Percentiles rank a stretch among this genome's conserved stretches.
Conservation (phyloP, 2,329 filamentous ascomycete genomes). For the Venturia carpophila region DNA sequence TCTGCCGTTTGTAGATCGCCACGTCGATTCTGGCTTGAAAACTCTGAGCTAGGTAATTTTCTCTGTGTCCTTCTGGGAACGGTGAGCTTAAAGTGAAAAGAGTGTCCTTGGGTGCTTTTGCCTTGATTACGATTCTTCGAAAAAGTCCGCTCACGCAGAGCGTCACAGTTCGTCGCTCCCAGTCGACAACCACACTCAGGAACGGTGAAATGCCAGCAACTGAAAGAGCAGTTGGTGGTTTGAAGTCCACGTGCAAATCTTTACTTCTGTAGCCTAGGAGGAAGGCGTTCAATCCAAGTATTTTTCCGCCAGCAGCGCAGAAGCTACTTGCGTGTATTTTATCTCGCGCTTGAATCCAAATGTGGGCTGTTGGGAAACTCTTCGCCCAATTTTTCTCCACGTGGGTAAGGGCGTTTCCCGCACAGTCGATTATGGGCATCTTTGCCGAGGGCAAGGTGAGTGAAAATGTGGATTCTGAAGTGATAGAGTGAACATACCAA, state of each 20-base stretch:
- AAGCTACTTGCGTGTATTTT: slow-evolving; percentile 23
- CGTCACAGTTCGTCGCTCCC: slow-evolving; percentile 33
- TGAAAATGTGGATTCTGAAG: slow-evolving; percentile 33
- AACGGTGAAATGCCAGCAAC: slow-evolving; percentile 35
- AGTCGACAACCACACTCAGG: slow-evolving; percentile 36
- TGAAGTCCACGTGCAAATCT: slow-evolving; percentile 34
- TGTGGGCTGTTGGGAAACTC: slow-evolving; percentile 39
- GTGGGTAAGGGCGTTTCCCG: slow-evolving; percentile 36
- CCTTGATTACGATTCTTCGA: slow-evolving; percentile 35
- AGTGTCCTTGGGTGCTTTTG: slow-evolving; percentile 34
- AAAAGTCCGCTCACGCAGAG: slow-evolving; percentile 34
- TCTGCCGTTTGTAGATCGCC: slow-evolving; percentile 33
- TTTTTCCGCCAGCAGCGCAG: slow-evolving; percentile 34
- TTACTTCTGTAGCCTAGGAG: slow-evolving; percentile 39
- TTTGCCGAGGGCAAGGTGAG: slow-evolving; percentile 31
- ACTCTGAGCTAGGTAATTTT: slow-evolving; percentile 40
- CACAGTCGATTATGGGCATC: slow-evolving; percentile 23
- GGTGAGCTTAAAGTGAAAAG: slow-evolving; percentile 42
- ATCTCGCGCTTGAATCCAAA: slow-evolving; percentile 34
- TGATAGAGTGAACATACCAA: slow-evolving; percentile 44
- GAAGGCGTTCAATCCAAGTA: slow-evolving; percentile 38
- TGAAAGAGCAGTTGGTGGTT: slow-evolving; percentile 38
- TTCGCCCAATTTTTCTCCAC: slow-evolving; percentile 46
- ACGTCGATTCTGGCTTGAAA: slow-evolving; percentile 40
- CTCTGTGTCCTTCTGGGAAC: slow-evolving; percentile 39